phyloP scores from a whole-genome alignment of 805 yeast species.

The Ogataea saltuana region DNA sequence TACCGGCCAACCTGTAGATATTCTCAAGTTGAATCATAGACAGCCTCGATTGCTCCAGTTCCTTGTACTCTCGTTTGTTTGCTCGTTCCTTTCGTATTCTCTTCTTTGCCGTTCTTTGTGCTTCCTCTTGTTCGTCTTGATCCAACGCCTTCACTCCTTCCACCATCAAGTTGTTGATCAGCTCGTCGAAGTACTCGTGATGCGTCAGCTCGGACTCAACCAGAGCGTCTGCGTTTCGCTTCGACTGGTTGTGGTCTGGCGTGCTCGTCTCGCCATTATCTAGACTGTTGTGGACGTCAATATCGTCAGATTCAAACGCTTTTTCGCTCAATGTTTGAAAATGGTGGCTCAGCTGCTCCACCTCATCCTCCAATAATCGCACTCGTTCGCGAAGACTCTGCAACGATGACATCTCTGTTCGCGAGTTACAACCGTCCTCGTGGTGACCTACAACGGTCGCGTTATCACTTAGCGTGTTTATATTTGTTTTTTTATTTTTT shows the following conservation, averaged over 20 bases:
- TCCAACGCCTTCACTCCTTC: constrained; percentile 23
- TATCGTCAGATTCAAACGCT: constrained; percentile 1
- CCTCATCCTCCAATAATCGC: constrained; percentile 16
- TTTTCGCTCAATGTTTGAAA: background rate
- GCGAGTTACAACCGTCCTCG: no score
- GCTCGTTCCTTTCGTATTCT: constrained; percentile 6
- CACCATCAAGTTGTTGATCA: constrained; percentile 27
- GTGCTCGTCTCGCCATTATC: constrained; percentile 8
- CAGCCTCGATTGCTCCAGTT: constrained; percentile 21
- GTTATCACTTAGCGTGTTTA: background rate
- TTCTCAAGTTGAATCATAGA: constrained; percentile 47
- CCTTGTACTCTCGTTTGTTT: constrained; percentile 9
- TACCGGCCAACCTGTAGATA: constrained; percentile 47
- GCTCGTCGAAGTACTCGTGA: constrained; percentile 34
- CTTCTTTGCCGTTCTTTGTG: constrained; percentile 6
- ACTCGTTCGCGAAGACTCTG: constrained; percentile 12
- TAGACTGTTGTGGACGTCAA: background rate
- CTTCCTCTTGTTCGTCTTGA: constrained; percentile 11
- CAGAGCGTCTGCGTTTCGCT: constrained; percentile 10
- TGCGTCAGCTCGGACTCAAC: constrained; percentile 25
- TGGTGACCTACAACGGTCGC: no score
- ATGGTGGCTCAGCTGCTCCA: constrained; percentile 5
- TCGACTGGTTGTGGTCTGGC: no score
- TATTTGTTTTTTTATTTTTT: background rate
- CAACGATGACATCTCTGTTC: constrained; percentile 13